Conservation (phyloP, 345 rosid genomes). For the Linum trigynum region DNA sequence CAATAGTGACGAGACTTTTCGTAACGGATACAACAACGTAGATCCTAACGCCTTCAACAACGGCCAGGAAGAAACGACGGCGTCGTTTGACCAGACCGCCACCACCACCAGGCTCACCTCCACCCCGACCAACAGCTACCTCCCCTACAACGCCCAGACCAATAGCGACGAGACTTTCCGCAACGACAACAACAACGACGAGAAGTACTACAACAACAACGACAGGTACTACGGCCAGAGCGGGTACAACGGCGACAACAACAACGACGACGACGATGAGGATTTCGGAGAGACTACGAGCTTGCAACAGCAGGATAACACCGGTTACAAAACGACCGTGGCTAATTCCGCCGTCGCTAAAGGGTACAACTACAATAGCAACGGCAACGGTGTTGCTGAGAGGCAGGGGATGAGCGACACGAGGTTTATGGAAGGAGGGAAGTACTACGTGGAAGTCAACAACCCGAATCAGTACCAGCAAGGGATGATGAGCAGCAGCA, state of each 20-base stretch:
- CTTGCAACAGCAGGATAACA: neutral
- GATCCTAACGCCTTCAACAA: neutral
- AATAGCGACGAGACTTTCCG: neutral
- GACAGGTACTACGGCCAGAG: neutral
- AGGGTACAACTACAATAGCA: no score
- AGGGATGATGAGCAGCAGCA: no score
- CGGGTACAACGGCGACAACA: neutral
- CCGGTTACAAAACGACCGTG: neutral
- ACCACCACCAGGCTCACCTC: neutral
- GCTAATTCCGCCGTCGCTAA: neutral
- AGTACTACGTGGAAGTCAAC: neutral
- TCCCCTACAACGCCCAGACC: no score
- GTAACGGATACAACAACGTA: neutral
- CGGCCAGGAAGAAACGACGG: neutral
- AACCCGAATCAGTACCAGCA: neutral
- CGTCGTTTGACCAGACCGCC: neutral
- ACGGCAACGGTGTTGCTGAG: neutral
- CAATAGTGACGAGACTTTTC: neutral
- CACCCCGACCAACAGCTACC: neutral
- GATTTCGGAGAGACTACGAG: neutral
- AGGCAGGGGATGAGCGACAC: conserved; percentile 7
- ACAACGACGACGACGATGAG: neutral
- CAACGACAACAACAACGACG: neutral
- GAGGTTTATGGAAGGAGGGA: neutral
- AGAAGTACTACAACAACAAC: neutral